phyloP scores from a whole-genome alignment of 2,329 filamentous ascomycete genomes.

The Orbilia blumenaviensis region DNA sequence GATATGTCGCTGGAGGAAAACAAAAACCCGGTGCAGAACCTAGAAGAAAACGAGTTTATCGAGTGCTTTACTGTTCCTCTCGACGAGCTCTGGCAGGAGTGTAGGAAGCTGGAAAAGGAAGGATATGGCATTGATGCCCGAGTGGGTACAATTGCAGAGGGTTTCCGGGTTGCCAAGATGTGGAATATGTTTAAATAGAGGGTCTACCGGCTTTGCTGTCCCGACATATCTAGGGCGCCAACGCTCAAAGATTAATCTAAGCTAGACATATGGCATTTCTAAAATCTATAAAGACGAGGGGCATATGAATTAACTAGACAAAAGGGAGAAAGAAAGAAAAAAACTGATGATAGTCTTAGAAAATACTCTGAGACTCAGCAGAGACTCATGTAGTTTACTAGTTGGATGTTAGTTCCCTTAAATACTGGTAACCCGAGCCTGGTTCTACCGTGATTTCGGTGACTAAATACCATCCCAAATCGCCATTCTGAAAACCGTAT shows the following conservation, averaged over 20 bases:
- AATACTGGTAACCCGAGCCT: neutral
- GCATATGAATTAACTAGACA: too few species aligned
- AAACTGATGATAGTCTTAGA: too few species aligned
- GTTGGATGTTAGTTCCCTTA: too few species aligned
- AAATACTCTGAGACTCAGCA: too few species aligned
- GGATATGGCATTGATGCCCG: constrained; percentile 62
- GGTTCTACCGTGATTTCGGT: too few species aligned
- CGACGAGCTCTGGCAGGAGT: constrained; percentile 63
- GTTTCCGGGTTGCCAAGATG: constrained; percentile 60
- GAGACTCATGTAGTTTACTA: too few species aligned
- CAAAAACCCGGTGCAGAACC: constrained; percentile 63
- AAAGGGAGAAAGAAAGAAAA: too few species aligned
- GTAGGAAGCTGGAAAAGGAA: constrained; percentile 62
- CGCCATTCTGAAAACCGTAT: neutral
- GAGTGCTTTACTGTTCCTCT: constrained; percentile 66
- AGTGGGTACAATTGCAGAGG: constrained; percentile 61
- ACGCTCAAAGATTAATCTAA: too few species aligned
- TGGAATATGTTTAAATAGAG: constrained; percentile 59
- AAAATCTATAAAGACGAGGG: too few species aligned
- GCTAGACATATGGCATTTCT: too few species aligned
- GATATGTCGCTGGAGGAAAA: constrained; percentile 64
- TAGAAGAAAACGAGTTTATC: constrained; percentile 67
- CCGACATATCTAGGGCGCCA: too few species aligned
- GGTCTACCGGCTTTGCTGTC: too few species aligned
- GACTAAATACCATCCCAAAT: neutral